These are phyloP conservation scores for Rhipidocladum racemiflorum DNA, from an alignment of 176 grass and related monocot species.

Conservation along the genomic window DNA sequence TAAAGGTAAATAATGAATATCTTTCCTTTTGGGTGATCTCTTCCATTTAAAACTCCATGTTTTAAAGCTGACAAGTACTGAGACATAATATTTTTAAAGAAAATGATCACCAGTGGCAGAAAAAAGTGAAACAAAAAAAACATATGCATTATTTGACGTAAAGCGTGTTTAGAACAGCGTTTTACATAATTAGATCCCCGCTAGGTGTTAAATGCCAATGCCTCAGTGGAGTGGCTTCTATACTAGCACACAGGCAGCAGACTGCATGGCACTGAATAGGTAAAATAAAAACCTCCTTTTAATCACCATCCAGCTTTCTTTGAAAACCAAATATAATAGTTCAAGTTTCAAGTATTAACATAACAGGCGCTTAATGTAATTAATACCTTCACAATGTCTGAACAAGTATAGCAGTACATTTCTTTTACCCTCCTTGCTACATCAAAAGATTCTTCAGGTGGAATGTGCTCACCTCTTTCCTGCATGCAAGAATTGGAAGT, in stretches of 20 bases:
- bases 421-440: constrained; percentile 89
- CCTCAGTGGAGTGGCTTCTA: not conserved
- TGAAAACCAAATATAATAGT: not conserved
- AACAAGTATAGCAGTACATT: constrained; percentile 92
- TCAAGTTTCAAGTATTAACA: not conserved
- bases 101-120: not conserved
- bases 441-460: constrained; percentile 92
- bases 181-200: constrained; percentile 1
- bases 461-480: constrained; percentile 98
- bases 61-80: not conserved
- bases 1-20: not conserved
- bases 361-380: not conserved
- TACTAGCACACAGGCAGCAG: not conserved
- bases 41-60: not conserved
- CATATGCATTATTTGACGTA: not conserved
- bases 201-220: not conserved
- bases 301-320: not conserved
- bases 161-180: not conserved
- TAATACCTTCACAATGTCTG: constrained; percentile 98
- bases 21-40: not conserved
- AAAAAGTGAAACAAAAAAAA: not conserved
- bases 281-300: not conserved
- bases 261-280: not conserved
- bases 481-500: constrained; percentile 35
- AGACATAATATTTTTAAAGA: constrained; percentile 9